These are phyloP conservation scores for Talaromyces sp. DNA, from an alignment of 2,329 filamentous ascomycete species.

Conservation along the genomic window DNA sequence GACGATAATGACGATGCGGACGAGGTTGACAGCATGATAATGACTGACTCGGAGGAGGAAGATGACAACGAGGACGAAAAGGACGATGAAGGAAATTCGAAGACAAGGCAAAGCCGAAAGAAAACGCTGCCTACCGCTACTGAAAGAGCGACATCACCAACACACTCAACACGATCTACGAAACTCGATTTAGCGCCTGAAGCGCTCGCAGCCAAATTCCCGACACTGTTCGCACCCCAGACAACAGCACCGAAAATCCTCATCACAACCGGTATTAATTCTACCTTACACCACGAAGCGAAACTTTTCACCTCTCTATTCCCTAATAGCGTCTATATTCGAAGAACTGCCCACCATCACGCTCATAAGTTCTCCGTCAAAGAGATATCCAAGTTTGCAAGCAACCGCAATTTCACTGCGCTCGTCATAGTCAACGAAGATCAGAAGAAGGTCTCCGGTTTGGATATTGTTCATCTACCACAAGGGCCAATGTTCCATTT, in stretches of 20 bases:
- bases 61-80: slow-evolving; percentile 35
- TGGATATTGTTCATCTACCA: slow-evolving; percentile 82
- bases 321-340: slow-evolving; percentile 77
- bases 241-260: slow-evolving; percentile 72
- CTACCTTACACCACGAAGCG: slow-evolving; percentile 80
- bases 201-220: slow-evolving; percentile 59
- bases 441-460: slow-evolving; percentile 73
- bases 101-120: slow-evolving; percentile 27
- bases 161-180: slow-evolving; percentile 55
- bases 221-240: slow-evolving; percentile 52
- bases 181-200: slow-evolving; percentile 61
- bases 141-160: slow-evolving; percentile 54
- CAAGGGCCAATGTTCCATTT: slow-evolving; percentile 90
- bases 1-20: slow-evolving; percentile 54
- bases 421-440: slow-evolving; percentile 86
- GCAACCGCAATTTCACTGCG: slow-evolving; percentile 77
- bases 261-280: slow-evolving; percentile 86
- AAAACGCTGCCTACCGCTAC: slow-evolving; percentile 36
- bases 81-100: slow-evolving; percentile 38
- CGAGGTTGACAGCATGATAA: slow-evolving; percentile 74
- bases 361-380: slow-evolving; percentile 86
- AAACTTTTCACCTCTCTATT: slow-evolving; percentile 75
- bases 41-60: slow-evolving; percentile 43
- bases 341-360: slow-evolving; percentile 76
- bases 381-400: slow-evolving; percentile 83